These are phyloP conservation scores for Tolypocladium tropicale DNA, from an alignment of 2,329 filamentous ascomycete species.

Conservation along the genomic window DNA sequence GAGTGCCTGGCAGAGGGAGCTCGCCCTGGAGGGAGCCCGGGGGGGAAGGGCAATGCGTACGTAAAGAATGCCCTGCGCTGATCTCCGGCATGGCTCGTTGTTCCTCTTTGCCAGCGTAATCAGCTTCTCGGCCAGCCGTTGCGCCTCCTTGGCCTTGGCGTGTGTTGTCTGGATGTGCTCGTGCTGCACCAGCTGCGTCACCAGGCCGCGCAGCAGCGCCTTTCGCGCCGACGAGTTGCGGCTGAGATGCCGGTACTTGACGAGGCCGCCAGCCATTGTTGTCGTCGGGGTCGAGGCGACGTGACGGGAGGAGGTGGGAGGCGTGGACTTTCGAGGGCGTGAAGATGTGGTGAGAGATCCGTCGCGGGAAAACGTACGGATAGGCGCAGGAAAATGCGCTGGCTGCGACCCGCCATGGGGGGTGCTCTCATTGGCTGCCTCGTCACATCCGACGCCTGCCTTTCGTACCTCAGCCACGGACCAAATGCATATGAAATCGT, in stretches of 20 bases:
- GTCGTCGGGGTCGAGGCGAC: not conserved
- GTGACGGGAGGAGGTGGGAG: not conserved
- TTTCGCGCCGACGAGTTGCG: conserved; percentile 80
- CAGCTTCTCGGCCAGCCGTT: conserved; percentile 85
- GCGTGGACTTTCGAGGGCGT: not conserved
- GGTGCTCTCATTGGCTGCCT: not conserved
- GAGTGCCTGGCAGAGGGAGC: no score
- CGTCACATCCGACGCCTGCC: no score
- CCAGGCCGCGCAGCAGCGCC: conserved; percentile 88
- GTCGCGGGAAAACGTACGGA: not conserved
- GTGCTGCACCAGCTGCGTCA: conserved; percentile 87
- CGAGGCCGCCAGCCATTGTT: conserved; percentile 71
- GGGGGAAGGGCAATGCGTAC: no score
- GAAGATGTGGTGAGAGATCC: not conserved
- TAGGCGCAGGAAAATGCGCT: not conserved
- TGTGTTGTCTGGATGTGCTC: conserved; percentile 93
- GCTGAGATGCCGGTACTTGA: conserved; percentile 83
- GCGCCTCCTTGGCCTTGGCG: conserved; percentile 94
- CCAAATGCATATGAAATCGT: no score
- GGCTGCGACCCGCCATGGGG: not conserved
- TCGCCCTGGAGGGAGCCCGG: no score
- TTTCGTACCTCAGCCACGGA: no score
- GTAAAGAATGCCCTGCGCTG: conserved; percentile 74
- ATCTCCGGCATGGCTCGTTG: conserved; percentile 67
- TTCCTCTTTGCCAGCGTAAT: conserved; percentile 92